Percentiles rank a stretch among this genome's conserved stretches.
These are phyloP conservation scores for Lecanicillium sp. DNA, from an alignment of 2,329 filamentous ascomycete genomes.

Conservation along the genomic window DNA sequence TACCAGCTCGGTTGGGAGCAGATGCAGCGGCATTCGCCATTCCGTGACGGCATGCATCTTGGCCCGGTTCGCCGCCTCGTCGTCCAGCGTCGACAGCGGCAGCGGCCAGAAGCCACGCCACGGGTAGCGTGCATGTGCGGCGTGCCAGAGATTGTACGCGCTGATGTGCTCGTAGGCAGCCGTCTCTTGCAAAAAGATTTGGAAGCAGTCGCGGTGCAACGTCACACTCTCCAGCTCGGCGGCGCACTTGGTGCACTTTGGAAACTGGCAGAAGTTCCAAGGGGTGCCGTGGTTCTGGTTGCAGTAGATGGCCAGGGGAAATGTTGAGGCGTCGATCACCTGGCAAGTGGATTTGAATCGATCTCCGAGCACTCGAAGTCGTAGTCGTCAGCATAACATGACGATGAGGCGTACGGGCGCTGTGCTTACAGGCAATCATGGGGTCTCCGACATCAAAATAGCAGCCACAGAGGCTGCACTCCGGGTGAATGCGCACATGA, in stretches of 20 bases:
- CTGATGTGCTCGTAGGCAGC: background rate
- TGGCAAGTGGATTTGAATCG: background rate
- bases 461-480: conserved; percentile 6
- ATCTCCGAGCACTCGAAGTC: conserved; percentile 1
- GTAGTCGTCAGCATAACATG: background rate
- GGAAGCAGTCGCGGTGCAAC: conserved; percentile 6
- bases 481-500: conserved; percentile 11
- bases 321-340: conserved; percentile 8
- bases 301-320: conserved; percentile 9
- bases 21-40: background rate
- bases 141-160: conserved; percentile 6
- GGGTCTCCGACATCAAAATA: conserved; percentile 7
- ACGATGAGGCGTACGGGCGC: too few relatives aligned
- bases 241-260: background rate
- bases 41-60: background rate
- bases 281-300: conserved; percentile 5
- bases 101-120: conserved; percentile 10
- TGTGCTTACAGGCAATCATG: conserved; percentile 7
- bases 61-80: conserved; percentile 2
- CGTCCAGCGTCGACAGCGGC: background rate
- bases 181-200: conserved; percentile 6
- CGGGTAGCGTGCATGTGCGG: conserved; percentile 7
- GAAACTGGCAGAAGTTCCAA: conserved; percentile 6
- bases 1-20: conserved; percentile 1
- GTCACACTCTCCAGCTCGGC: conserved; percentile 5